Conservation (phyloP, 495 filamentous ascomycete genomes). For the Terfezia boudieri region DNA sequence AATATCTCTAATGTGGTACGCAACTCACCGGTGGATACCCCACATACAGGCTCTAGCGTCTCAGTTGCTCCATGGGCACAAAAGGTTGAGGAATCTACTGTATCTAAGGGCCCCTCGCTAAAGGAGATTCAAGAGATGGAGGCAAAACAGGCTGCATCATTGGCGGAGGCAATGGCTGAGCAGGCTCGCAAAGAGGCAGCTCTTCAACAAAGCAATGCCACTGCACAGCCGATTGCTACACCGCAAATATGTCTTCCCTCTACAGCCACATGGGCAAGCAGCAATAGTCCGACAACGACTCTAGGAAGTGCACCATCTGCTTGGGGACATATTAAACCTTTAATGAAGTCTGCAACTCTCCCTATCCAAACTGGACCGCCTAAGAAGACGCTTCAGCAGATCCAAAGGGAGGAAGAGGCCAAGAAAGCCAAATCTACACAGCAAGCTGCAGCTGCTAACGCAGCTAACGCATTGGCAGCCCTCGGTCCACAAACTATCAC, state of each 20-base stretch:
- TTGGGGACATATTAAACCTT: conserved; percentile 36
- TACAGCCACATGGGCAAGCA: conserved; percentile 72
- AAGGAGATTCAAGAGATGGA: conserved; percentile 95
- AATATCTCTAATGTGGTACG: conserved; percentile 8
- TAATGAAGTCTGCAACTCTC: conserved; percentile 23
- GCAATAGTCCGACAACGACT: conserved; percentile 32
- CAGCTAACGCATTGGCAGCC: conserved; percentile 28
- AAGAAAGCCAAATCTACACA: conserved; percentile 48
- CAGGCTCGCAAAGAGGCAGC: conserved; percentile 47
- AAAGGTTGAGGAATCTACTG: conserved; percentile 31
- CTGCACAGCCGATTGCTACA: conserved; percentile 33
- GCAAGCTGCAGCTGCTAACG: conserved; percentile 32
- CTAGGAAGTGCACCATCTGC: conserved; percentile 28
- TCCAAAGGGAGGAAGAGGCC: conserved; percentile 86
- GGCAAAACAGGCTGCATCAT: conserved; percentile 78
- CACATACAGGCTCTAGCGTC: conserved; percentile 22
- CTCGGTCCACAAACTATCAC: conserved; percentile 16
- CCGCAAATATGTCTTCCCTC: conserved; percentile 51
- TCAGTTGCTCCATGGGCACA: conserved; percentile 89
- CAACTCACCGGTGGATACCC: conserved; percentile 29
- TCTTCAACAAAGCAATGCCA: conserved; percentile 53
- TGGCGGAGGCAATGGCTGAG: conserved; percentile 61
- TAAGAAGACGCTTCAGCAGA: conserved; percentile 87
- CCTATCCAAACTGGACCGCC: conserved; percentile 17
- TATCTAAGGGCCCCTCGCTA: conserved; percentile 67